Conservation (phyloP, 768 basidiomycete species). For the Hericium erinaceus region DNA sequence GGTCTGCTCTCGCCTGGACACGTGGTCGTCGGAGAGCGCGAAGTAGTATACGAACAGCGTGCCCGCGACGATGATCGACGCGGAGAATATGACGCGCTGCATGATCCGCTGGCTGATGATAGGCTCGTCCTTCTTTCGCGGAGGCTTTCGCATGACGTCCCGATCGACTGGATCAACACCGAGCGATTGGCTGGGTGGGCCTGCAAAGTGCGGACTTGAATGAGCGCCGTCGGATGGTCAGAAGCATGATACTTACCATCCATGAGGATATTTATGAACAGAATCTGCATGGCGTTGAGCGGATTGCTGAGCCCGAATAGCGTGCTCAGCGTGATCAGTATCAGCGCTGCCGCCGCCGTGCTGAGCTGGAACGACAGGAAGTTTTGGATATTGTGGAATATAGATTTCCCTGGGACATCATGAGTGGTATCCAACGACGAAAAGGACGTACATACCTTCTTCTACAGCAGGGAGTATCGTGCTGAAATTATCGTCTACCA, state of each 20-base stretch:
- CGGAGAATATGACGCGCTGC: conserved; percentile 83
- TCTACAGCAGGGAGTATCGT: conserved; percentile 92
- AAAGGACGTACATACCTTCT: conserved; percentile 47
- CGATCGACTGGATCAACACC: conserved; percentile 96
- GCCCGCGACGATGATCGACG: conserved; percentile 83
- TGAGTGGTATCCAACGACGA: not conserved
- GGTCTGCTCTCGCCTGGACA: conserved; percentile 86
- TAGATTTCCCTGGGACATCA: conserved; percentile 63
- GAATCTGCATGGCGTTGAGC: conserved; percentile 95
- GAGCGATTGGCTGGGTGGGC: conserved; percentile 89
- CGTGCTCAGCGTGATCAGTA: conserved; percentile 92
- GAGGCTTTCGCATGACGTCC: conserved; percentile 86
- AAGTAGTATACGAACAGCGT: conserved; percentile 82
- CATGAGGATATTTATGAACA: conserved; percentile 99
- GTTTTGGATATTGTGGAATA: conserved; percentile 98
- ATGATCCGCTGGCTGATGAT: conserved; percentile 72
- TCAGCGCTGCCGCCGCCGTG: conserved; percentile 92
- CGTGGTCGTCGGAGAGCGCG: conserved; percentile 73
- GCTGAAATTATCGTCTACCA: conserved; percentile 95
- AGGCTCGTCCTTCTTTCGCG: conserved; percentile 85
- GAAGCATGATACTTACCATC: conserved; percentile 49
- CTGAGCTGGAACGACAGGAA: conserved; percentile 96
- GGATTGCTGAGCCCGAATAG: conserved; percentile 85
- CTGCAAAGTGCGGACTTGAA: conserved; percentile 27
- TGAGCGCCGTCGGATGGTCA: not conserved